These are phyloP conservation scores for Grosmannia clavigera DNA, from an alignment of 2,329 filamentous ascomycete species.

Conservation along the genomic window DNA sequence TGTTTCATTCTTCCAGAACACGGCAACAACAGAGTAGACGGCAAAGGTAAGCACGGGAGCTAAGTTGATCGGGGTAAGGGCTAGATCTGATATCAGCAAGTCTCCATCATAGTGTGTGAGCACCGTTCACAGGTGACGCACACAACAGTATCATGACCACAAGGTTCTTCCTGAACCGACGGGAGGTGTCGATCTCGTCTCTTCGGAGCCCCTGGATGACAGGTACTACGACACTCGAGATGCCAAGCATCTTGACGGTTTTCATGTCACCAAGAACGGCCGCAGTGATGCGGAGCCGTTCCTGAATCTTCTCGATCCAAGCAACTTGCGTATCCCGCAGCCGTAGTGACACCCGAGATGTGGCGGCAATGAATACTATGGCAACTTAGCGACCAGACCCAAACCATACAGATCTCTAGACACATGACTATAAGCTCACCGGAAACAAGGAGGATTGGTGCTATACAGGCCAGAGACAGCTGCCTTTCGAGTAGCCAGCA, in stretches of 20 bases:
- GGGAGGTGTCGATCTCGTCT: not conserved
- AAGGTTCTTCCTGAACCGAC: not conserved
- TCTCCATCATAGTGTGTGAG: too few relatives aligned
- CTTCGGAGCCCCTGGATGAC: not conserved
- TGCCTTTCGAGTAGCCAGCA: too few relatives aligned
- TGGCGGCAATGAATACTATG: too few relatives aligned
- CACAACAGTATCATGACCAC: not conserved
- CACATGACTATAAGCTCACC: too few relatives aligned
- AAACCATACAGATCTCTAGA: too few relatives aligned
- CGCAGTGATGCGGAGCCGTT: constrained; percentile 10
- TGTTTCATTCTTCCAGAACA: constrained; percentile 1
- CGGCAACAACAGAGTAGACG: not conserved
- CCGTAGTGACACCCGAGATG: too few relatives aligned
- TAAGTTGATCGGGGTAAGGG: not conserved
- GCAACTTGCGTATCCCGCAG: too few relatives aligned
- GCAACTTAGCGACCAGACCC: too few relatives aligned
- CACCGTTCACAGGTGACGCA: too few relatives aligned
- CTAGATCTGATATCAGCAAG: not conserved
- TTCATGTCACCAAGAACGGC: constrained; percentile 33
- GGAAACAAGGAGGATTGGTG: too few relatives aligned
- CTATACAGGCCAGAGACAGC: too few relatives aligned
- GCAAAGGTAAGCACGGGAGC: constrained; percentile 1
- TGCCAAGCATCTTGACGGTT: constrained; percentile 34
- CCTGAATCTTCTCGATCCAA: too few relatives aligned
- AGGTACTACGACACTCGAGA: constrained; percentile 24